phyloP scores from a whole-genome alignment of 2,329 filamentous ascomycete species.

The Phialophora tarda region DNA sequence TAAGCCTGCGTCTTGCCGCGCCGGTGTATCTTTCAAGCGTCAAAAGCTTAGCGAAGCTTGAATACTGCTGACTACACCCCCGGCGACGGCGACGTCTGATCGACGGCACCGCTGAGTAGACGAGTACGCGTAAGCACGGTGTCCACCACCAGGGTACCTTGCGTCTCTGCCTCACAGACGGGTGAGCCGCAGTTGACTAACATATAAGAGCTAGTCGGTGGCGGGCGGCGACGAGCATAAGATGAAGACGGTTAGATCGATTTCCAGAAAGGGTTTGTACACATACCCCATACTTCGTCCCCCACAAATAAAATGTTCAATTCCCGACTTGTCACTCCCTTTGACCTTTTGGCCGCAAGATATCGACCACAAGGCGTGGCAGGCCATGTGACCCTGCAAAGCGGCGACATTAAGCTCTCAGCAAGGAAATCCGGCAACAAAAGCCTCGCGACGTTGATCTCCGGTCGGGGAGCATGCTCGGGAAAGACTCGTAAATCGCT shows the following conservation, averaged over 20 bases:
- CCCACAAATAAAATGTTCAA: not conserved
- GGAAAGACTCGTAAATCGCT: not conserved
- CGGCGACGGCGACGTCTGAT: not conserved
- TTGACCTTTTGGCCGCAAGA: not conserved
- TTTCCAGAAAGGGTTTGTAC: constrained; percentile 2
- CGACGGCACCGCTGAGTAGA: not conserved
- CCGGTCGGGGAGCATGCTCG: not conserved
- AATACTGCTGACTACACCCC: constrained; percentile 12
- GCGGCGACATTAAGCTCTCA: not conserved
- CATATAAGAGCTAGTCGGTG: not conserved
- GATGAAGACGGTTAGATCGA: not conserved
- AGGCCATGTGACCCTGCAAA: not conserved
- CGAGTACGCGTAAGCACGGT: not conserved
- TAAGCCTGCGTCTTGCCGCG: not conserved
- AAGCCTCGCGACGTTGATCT: not conserved
- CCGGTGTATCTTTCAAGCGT: constrained; percentile 16
- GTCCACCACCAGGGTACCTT: not conserved
- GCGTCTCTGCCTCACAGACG: not conserved
- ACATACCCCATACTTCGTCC: not conserved
- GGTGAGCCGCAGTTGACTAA: not conserved
- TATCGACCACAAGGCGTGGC: not conserved
- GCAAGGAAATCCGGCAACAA: not conserved
- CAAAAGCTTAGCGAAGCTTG: constrained; percentile 19
- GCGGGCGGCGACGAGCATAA: not conserved
- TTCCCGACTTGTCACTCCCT: not conserved